phyloP scores from a whole-genome alignment of 805 yeast species.

The Alloascoidea africana region DNA sequence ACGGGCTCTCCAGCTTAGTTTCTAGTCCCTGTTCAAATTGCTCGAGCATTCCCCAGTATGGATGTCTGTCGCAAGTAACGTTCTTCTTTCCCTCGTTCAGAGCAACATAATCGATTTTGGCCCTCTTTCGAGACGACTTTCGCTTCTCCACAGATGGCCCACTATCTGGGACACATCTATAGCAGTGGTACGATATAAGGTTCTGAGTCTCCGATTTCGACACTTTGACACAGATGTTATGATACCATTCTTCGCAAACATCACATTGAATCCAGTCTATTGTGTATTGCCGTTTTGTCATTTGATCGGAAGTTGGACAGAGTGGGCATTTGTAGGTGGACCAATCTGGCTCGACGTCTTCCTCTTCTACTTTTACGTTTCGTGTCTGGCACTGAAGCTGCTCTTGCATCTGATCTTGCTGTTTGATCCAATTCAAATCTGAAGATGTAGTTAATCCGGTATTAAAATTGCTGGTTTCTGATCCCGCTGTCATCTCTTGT shows the following conservation, averaged over 20 bases:
- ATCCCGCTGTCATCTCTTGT: too few species aligned
- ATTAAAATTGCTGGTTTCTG: too few species aligned
- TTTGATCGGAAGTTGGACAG: not conserved
- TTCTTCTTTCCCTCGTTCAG: constrained; percentile 52
- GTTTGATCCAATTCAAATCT: too few species aligned
- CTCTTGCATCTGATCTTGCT: too few species aligned
- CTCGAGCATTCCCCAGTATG: constrained; percentile 19
- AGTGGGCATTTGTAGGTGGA: not conserved
- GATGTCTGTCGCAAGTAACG: constrained; percentile 42
- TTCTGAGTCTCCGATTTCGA: constrained; percentile 20
- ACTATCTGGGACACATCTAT: constrained; percentile 23
- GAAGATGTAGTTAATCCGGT: too few species aligned
- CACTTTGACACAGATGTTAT: constrained; percentile 30
- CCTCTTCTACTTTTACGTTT: not conserved
- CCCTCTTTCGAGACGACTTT: constrained; percentile 35
- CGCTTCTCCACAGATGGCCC: constrained; percentile 40
- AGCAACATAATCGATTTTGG: constrained; percentile 64
- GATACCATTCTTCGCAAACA: constrained; percentile 38
- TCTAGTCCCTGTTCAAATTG: constrained; percentile 10
- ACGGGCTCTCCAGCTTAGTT: constrained; percentile 10
- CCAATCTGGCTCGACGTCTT: not conserved
- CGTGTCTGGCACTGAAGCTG: too few species aligned
- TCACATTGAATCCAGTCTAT: constrained; percentile 44
- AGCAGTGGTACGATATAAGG: constrained; percentile 40
- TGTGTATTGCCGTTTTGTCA: constrained; percentile 9